Evolutionary conservation across 1,139 yeast species (phyloP), one percentile per base, ranked within the genome.

Genomic region (Pichia inconspicua): DNA sequence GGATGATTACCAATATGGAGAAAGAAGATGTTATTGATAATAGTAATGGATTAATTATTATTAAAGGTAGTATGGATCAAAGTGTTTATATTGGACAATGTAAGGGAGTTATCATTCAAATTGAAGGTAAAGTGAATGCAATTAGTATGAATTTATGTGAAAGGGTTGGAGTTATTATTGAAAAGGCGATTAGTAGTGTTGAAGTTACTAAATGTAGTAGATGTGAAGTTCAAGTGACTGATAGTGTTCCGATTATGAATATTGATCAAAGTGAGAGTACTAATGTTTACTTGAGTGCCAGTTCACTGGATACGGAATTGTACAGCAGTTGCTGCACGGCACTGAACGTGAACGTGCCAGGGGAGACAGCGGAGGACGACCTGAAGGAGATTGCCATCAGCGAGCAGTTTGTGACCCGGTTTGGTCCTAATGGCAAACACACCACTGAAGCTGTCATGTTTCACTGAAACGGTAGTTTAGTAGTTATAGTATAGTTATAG

Each of bases 71-170:
- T 58, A 82, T 83, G 77, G 82, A 83, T 57, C 97, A 94, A 64
- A 85, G 95, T 32, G 82, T 94, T 15, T 89, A 85, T 63, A 83
- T 94, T 57, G 95, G 95, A 49, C 82, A 84, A 59, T 87, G 96
- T 69, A 63, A 65, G 39, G 83, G 83, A 51, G 71, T 79, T 43
- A 82, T 96, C 12, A 69, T 94, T 50, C 94, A 86, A 65, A 73
- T 94, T 62, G 83, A 80, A 66, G 98, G 98, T 53, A 92, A 92
- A 65, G 88, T 89, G 50, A 90, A 89, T 60, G 95, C 96, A 0
- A 78, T 94, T 48, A 80, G 96, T 1, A 63, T 92, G 52, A 83
- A 86, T 53, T 83, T 83, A 50, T 82, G 95, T 61, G 71, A 71
- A 40, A 80, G 80, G 54, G 74, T 81, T 41, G 96, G 90, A 14